Evolutionary conservation across 2,329 filamentous ascomycete genomes (phyloP).

Genomic region (Cladosporium sp.): DNA sequence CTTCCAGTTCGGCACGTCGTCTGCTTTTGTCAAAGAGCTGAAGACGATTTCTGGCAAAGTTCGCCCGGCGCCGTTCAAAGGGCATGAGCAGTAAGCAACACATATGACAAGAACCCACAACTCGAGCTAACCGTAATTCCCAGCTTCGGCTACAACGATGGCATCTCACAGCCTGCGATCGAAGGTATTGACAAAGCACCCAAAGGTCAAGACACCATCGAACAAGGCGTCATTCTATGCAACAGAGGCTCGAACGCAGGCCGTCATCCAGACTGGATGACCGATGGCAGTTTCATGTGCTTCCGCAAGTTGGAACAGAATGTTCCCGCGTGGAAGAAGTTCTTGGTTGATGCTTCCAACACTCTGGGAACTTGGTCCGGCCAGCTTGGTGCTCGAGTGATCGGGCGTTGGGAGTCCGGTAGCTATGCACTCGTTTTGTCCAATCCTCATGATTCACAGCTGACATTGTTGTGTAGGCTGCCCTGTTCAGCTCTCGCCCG

Average conservation of each 20-base stretch:
- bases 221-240: conserved; percentile 41
- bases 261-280: conserved; percentile 40
- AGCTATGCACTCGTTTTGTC: not conserved
- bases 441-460: not conserved
- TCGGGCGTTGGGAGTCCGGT: conserved; percentile 47
- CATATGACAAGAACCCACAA: not conserved
- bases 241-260: conserved; percentile 36
- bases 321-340: conserved; percentile 48
- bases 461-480: conserved; percentile 21
- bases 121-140: not conserved
- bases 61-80: conserved; percentile 38
- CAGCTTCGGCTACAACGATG: conserved; percentile 47
- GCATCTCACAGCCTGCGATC: conserved; percentile 44
- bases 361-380: conserved; percentile 32
- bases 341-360: conserved; percentile 39
- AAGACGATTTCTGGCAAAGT: conserved; percentile 36
- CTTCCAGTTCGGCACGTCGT: conserved; percentile 25
- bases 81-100: conserved; percentile 41
- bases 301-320: conserved; percentile 49
- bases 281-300: conserved; percentile 48
- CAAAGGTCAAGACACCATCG: conserved; percentile 36
- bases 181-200: conserved; percentile 33
- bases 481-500: conserved; percentile 24
- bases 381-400: conserved; percentile 45
- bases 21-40: conserved; percentile 33